These are phyloP conservation scores for Lichenothelia convexa DNA, from an alignment of 495 filamentous ascomycete species.

Conservation along the genomic window DNA sequence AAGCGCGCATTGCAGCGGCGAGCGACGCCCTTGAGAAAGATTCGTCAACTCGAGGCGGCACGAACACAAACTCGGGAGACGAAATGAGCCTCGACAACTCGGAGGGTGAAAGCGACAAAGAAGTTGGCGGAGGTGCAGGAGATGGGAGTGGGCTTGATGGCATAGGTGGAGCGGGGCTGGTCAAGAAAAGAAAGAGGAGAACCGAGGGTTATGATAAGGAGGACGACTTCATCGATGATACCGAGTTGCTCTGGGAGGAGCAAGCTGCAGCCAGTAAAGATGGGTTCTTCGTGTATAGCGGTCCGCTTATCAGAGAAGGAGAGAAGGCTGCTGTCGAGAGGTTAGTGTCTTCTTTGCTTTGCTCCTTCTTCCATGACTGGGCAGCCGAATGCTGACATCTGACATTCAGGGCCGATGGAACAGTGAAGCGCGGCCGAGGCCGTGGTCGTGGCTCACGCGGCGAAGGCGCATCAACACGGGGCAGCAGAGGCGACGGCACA, in stretches of 20 bases:
- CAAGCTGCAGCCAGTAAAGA: slow-evolving; percentile 85
- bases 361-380: not conserved
- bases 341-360: not conserved
- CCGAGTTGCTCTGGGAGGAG: slow-evolving; percentile 88
- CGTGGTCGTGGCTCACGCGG: slow-evolving; percentile 35
- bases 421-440: slow-evolving; percentile 58
- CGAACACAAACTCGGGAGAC: slow-evolving; percentile 40
- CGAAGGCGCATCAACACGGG: slow-evolving; percentile 4
- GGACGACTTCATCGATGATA: slow-evolving; percentile 95
- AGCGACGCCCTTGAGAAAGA: slow-evolving; percentile 58
- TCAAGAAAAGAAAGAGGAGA: slow-evolving; percentile 64
- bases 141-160: too few species aligned
- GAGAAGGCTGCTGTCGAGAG: slow-evolving; percentile 1
- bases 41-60: too few species aligned
- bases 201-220: slow-evolving; percentile 92
- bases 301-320: slow-evolving; percentile 43
- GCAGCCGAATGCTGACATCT: not conserved
- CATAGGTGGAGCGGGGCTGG: slow-evolving; percentile 32
- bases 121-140: slow-evolving; percentile 55
- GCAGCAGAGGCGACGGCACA: slow-evolving; percentile 24
- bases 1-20: slow-evolving; percentile 66
- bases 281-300: slow-evolving; percentile 27
- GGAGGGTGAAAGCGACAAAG: slow-evolving; percentile 33
- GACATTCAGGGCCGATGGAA: slow-evolving; percentile 16
- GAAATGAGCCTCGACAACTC: slow-evolving; percentile 32